Percentiles rank a stretch among this genome's conserved stretches.
These are phyloP conservation scores for Pascua sp. DNA, from an alignment of 1,284 basidiomycete species.

Conservation along the genomic window DNA sequence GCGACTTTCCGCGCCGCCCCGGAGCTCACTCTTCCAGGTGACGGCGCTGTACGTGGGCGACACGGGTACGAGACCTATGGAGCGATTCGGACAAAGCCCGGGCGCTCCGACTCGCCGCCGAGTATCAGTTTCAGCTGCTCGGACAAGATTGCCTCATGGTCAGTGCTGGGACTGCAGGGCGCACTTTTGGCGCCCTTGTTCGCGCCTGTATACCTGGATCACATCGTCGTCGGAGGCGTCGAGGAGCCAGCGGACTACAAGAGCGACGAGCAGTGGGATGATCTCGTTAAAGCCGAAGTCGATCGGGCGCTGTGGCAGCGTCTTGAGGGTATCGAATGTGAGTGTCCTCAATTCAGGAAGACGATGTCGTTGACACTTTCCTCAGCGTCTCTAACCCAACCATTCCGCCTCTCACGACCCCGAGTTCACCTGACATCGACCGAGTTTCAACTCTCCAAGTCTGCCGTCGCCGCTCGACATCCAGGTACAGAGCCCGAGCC, in stretches of 20 bases:
- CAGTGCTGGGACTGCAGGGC: conserved; percentile 77
- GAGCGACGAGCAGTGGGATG: conserved; percentile 49
- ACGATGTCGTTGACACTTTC: too few relatives aligned
- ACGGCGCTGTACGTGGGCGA: conserved; percentile 63
- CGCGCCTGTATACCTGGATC: conserved; percentile 61
- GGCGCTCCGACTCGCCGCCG: conserved; percentile 72
- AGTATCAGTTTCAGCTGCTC: conserved; percentile 82
- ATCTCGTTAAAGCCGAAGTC: conserved; percentile 63
- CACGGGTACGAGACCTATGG: conserved; percentile 70
- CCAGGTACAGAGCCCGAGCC: too few relatives aligned
- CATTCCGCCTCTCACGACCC: conserved; percentile 17
- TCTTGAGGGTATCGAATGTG: conserved; percentile 17
- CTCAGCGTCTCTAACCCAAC: too few relatives aligned
- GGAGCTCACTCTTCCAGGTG: conserved; percentile 15
- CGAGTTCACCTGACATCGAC: conserved; percentile 55
- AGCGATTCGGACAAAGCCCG: conserved; percentile 82
- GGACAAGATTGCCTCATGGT: conserved; percentile 85
- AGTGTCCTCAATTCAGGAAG: neutral
- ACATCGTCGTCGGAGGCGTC: conserved; percentile 70
- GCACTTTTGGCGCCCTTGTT: conserved; percentile 62
- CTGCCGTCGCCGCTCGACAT: neutral
- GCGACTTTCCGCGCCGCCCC: conserved; percentile 42
- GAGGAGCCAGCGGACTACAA: conserved; percentile 15
- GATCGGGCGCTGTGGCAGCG: conserved; percentile 53
- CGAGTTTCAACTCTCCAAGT: conserved; percentile 2